Percentiles rank a stretch among this genome's conserved stretches.
These are phyloP conservation scores for Suaeda aralocaspica DNA, from an alignment of 148 eudicot species.

Conservation along the genomic window DNA sequence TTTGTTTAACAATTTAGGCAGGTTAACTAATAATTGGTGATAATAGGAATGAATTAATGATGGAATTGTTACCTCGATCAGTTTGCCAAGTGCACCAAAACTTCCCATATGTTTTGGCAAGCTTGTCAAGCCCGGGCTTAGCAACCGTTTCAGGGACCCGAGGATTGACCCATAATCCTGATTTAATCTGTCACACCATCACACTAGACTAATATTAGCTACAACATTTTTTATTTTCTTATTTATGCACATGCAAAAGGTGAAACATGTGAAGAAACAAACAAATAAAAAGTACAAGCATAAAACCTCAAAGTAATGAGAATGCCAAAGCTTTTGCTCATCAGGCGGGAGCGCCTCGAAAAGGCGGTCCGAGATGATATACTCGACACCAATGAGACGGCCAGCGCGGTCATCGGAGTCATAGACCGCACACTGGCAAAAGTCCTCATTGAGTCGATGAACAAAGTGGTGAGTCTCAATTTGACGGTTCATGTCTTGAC, in stretches of 20 bases:
- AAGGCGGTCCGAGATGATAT: conserved; percentile 23
- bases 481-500: conserved; percentile 65
- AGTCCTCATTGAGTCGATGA: conserved; percentile 48
- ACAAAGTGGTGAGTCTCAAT: conserved; percentile 57
- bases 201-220: background rate
- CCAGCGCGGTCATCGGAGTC: conserved; percentile 43
- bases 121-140: conserved; percentile 48
- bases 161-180: conserved; percentile 66
- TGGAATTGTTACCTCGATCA: conserved; percentile 49
- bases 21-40: too few species aligned
- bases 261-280: too few species aligned
- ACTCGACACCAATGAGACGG: conserved; percentile 47
- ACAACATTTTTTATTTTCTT: background rate
- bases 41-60: too few species aligned
- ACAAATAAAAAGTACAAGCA: background rate
- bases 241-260: background rate
- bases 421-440: conserved; percentile 67
- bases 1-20: too few species aligned
- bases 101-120: conserved; percentile 66
- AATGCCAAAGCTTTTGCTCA: conserved; percentile 43
- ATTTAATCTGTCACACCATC: conserved; percentile 39
- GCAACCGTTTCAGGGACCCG: conserved; percentile 56
- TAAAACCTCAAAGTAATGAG: conserved; percentile 29
- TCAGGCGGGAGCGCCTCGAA: conserved; percentile 29
- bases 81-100: conserved; percentile 86